Evolutionary conservation across 306 rosid genomes (phyloP).

Genomic region (Glycyrrhiza uralensis): DNA sequence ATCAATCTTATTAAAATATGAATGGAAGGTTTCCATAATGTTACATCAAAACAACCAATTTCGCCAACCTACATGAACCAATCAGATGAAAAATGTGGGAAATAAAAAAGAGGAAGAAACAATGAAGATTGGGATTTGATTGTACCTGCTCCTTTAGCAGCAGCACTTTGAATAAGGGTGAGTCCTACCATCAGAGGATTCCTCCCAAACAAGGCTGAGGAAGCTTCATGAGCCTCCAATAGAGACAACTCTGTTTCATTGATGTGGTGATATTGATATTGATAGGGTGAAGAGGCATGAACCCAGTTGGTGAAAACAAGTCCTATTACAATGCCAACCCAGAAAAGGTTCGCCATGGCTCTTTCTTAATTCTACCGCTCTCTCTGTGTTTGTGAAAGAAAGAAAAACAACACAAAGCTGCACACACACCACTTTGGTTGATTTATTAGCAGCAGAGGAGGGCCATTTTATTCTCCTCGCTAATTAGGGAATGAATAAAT

Average conservation of each 20-base stretch:
- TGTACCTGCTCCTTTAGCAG: conserved; percentile 78
- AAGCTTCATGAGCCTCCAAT: conserved; percentile 45
- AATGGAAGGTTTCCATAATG: not conserved
- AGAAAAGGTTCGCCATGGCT: conserved; percentile 40
- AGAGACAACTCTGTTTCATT: conserved; percentile 60
- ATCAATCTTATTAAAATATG: not conserved
- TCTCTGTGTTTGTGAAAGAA: conserved; percentile 8
- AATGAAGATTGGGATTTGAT: not conserved
- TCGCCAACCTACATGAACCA: not conserved
- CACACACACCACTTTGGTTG: not conserved
- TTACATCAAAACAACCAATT: not conserved
- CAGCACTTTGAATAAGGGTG: conserved; percentile 70
- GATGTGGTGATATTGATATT: not conserved
- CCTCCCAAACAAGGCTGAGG: conserved; percentile 12
- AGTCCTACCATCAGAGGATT: conserved; percentile 55
- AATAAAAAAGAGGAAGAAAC: not conserved
- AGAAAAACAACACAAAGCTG: not conserved
- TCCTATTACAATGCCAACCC: conserved; percentile 38
- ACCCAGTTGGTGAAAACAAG: conserved; percentile 45
- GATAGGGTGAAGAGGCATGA: conserved; percentile 35
- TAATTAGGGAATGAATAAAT: not conserved
- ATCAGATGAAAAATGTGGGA: not conserved
- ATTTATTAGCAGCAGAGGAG: not conserved
- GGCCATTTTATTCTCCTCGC: not conserved
- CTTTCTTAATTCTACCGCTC: not conserved